A percentile compares a stretch with the other conserved stretches of the same genome.
Conservation (phyloP, 176 grass and related monocot species). For the Zea luxurians region DNA sequence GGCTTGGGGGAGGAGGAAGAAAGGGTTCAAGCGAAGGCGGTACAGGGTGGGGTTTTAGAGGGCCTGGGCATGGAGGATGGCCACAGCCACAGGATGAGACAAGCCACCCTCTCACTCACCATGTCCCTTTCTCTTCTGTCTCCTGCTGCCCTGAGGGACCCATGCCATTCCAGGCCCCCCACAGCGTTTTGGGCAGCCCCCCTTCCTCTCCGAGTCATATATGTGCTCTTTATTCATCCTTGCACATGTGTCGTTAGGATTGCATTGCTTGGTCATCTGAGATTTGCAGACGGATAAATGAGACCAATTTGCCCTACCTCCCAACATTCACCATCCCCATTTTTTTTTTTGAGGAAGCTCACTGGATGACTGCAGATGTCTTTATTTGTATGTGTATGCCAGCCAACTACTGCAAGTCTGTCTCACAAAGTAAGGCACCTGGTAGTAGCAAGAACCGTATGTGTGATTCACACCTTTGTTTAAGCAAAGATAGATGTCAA, state of each 20-base stretch:
- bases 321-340: background rate
- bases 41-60: constrained; percentile 55
- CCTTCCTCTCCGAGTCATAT: background rate
- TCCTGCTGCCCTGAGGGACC: constrained; percentile 33
- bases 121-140: constrained; percentile 30
- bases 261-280: constrained; percentile 15
- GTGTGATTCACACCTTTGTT: background rate
- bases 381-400: background rate
- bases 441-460: background rate
- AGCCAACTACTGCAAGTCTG: background rate
- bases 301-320: constrained; percentile 36
- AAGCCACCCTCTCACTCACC: constrained; percentile 54
- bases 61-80: background rate
- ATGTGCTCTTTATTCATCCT: background rate
- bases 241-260: constrained; percentile 43
- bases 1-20: constrained; percentile 23
- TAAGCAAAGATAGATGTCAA: background rate
- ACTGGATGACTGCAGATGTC: background rate
- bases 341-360: background rate
- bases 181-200: constrained; percentile 8
- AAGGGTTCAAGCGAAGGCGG: constrained; percentile 54
- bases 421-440: background rate
- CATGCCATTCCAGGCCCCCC: constrained; percentile 7
- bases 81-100: constrained; percentile 39
- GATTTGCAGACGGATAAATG: constrained; percentile 29